Evolutionary conservation across 805 yeast genomes (phyloP), one percentile per base, ranked within the genome.

Genomic region (Kuraishia floccosa): DNA sequence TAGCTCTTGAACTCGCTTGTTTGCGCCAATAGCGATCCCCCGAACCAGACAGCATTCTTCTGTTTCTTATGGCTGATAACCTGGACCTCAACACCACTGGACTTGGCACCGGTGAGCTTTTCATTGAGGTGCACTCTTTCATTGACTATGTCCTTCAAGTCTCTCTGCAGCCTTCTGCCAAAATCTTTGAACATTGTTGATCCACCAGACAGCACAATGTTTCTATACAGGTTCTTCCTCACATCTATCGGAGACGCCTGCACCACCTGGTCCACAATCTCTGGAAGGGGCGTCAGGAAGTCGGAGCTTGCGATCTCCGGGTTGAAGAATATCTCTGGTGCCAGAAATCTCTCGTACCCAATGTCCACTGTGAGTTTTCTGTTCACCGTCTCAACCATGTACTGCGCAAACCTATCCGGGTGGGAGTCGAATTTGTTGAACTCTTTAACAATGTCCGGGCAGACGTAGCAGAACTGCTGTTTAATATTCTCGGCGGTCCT

Each of bases 21-120:
- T 63, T 89, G 97, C 1, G 99, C 97, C 51, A 91, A 68, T 43
- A 91, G 63, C 14, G 94, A 82, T 43, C 99, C 99, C 45, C 99
- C 99, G 53, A 89, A 91, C 99, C 99, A 91, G 36, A 91, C 99
- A 3, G 99, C 99, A 50, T 91, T 85, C 55, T 96, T 74, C 64
- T 91, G 99, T 60, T 91, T 82, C 65, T 89, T 86, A 63, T 91
- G 99, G 18, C 94, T 76, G 42, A 91, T 87, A 38, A 91, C 99
- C 60, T 84, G 93, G 34, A 91, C 99, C 35, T 86, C 94, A 31
- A 91, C 93, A 54, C 99, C 99, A 19, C 93, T 80, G 17, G 93
- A 77, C 51, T 75, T 81, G 25, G 73, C 68, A 34, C 79, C 79
- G 46, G 86, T 74, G 37, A 77, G 61, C 45, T 65, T 63, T 59